Conservation (phyloP, 176 grass and related monocot genomes). For the Paspalum notatum region DNA sequence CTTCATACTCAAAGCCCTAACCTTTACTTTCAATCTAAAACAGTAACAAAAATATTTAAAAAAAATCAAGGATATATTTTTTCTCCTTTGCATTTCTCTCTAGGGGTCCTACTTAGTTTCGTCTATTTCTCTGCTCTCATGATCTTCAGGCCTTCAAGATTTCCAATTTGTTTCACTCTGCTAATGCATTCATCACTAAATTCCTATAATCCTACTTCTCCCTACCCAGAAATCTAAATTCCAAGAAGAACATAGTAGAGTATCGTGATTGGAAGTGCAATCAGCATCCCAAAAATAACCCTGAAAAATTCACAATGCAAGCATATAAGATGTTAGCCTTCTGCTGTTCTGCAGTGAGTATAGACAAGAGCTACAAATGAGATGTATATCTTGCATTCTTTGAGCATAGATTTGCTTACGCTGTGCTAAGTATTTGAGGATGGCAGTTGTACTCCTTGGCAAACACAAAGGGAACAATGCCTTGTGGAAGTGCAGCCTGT, state of each 20-base stretch:
- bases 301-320: slow-evolving; percentile 39
- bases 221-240: slow-evolving; percentile 48
- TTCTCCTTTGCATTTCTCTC: slow-evolving; percentile 43
- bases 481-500: slow-evolving; percentile 98
- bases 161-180: slow-evolving; percentile 3
- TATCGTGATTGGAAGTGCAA: slow-evolving; percentile 90
- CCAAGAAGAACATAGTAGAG: slow-evolving; percentile 95
- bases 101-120: slow-evolving; percentile 48
- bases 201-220: slow-evolving; percentile 47
- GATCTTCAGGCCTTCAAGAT: slow-evolving; percentile 45
- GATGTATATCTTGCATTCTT: background rate
- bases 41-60: slow-evolving; percentile 42
- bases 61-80: slow-evolving; percentile 37
- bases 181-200: slow-evolving; percentile 8
- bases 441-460: slow-evolving; percentile 99
- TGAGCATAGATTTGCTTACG: slow-evolving; percentile 53
- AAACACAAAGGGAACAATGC: slow-evolving; percentile 96
- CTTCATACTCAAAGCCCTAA: slow-evolving; percentile 45
- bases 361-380: background rate
- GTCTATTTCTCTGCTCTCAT: slow-evolving; percentile 31
- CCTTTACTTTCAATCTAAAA: slow-evolving; percentile 68
- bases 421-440: slow-evolving; percentile 95
- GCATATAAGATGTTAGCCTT: background rate
- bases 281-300: slow-evolving; percentile 97
- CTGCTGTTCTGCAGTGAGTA: background rate